A percentile compares a stretch with the other conserved stretches of the same genome.
phyloP scores from a whole-genome alignment of 371 early-diverging fungal genomes.

The Entomophthora muscae region DNA sequence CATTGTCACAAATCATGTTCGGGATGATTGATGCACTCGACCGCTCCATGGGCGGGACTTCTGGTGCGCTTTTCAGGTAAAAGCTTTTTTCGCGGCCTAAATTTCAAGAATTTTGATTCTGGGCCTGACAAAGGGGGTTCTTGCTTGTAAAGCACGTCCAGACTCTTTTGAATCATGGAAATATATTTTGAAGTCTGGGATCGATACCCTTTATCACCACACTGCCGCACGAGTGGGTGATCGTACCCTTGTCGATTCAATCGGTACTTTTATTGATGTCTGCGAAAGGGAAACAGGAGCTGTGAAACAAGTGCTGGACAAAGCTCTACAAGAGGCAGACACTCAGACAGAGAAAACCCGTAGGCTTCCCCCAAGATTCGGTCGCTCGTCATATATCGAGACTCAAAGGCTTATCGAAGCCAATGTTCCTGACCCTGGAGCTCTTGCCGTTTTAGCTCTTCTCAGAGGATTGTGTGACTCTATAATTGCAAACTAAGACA shows the following conservation, averaged over 20 bases:
- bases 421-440: not conserved
- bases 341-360: not conserved
- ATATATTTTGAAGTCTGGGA: not conserved
- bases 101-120: not conserved
- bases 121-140: not conserved
- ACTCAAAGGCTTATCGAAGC: not conserved
- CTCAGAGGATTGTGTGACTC: conserved; percentile 13
- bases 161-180: too few relatives aligned
- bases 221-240: conserved; percentile 57
- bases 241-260: conserved; percentile 58
- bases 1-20: conserved; percentile 12
- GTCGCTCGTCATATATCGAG: not conserved
- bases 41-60: conserved; percentile 55
- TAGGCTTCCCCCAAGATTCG: not conserved
- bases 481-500: not conserved
- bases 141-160: too few relatives aligned
- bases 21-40: conserved; percentile 44
- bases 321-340: not conserved
- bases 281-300: not conserved
- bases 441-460: conserved; percentile 13
- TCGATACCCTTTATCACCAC: conserved; percentile 35
- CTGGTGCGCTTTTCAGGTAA: conserved; percentile 48
- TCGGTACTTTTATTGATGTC: conserved; percentile 42
- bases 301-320: not conserved
- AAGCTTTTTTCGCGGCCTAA: not conserved